These are phyloP conservation scores for Apostasia shenzhenica DNA, from an alignment of 106 monocot species.

Conservation along the genomic window DNA sequence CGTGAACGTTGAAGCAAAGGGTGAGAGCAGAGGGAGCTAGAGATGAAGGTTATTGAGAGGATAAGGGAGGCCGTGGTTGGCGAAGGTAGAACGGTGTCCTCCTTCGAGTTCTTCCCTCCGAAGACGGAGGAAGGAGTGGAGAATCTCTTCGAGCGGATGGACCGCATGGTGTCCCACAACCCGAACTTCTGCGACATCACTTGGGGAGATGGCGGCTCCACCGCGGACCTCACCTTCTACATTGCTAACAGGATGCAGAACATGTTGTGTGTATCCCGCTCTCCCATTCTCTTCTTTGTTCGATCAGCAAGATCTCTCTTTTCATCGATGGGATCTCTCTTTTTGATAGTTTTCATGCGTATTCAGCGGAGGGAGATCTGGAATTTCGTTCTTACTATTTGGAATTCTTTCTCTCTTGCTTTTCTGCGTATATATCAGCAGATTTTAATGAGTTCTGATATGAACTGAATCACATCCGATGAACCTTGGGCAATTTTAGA, in stretches of 20 bases:
- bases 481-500: too few relatives aligned
- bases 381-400: too few relatives aligned
- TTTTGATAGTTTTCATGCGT: too few relatives aligned
- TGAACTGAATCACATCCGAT: too few relatives aligned
- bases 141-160: slow-evolving; percentile 92
- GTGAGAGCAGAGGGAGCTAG: not conserved
- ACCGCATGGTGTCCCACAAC: slow-evolving; percentile 79
- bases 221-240: slow-evolving; percentile 80
- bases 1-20: not conserved
- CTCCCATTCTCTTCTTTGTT: not conserved
- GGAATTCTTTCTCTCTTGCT: too few relatives aligned
- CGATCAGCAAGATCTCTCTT: not conserved
- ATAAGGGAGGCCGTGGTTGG: slow-evolving; percentile 36
- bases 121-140: slow-evolving; percentile 81
- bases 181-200: slow-evolving; percentile 94
- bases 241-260: slow-evolving; percentile 94
- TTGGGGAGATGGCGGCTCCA: slow-evolving; percentile 84
- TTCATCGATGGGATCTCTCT: not conserved
- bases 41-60: slow-evolving; percentile 95
- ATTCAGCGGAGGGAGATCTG: too few relatives aligned
- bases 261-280: slow-evolving; percentile 34
- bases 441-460: too few relatives aligned
- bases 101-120: slow-evolving; percentile 94
- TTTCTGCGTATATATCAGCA: too few relatives aligned
- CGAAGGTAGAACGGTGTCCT: slow-evolving; percentile 65